These are phyloP conservation scores for Amanita thiersii DNA, from an alignment of 768 basidiomycete species.

Conservation along the genomic window DNA sequence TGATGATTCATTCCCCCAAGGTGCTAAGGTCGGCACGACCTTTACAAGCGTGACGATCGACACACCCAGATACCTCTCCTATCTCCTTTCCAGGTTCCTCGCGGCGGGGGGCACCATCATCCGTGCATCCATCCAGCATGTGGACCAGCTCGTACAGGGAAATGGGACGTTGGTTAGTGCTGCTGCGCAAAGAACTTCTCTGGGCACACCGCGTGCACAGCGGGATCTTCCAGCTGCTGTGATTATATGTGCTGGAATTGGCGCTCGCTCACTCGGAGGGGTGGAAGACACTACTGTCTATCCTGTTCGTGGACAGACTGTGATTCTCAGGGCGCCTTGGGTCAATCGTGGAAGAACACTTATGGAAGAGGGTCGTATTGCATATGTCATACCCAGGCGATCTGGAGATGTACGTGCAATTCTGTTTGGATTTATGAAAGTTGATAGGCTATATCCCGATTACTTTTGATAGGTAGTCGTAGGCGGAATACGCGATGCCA, in stretches of 20 bases:
- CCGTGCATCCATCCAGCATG: slow-evolving; percentile 57
- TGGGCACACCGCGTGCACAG: not conserved
- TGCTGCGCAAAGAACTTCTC: not conserved
- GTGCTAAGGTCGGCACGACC: slow-evolving; percentile 35
- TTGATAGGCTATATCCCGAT: not conserved
- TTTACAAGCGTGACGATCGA: slow-evolving; percentile 71
- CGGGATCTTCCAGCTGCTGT: slow-evolving; percentile 41
- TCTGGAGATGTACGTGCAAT: slow-evolving; percentile 7
- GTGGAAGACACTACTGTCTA: slow-evolving; percentile 70
- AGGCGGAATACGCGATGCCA: slow-evolving; percentile 42
- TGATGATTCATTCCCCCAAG: slow-evolving; percentile 22
- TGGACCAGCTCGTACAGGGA: slow-evolving; percentile 54
- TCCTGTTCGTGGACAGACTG: slow-evolving; percentile 81
- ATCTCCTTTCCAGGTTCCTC: slow-evolving; percentile 60
- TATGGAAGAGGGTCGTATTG: slow-evolving; percentile 33
- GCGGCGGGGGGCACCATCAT: slow-evolving; percentile 52
- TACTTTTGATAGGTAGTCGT: slow-evolving; percentile 34
- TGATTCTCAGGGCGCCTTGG: slow-evolving; percentile 64
- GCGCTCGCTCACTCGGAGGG: slow-evolving; percentile 68
- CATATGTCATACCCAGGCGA: slow-evolving; percentile 53
- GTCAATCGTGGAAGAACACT: slow-evolving; percentile 49
- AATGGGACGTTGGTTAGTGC: slow-evolving; percentile 38
- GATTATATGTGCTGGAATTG: slow-evolving; percentile 66
- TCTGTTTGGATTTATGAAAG: not conserved
- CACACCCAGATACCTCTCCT: slow-evolving; percentile 60